These are phyloP conservation scores for Physcomitrellopsis africana DNA, from an alignment of 225 moss, liverwort and hornwort genomes.

Conservation along the genomic window DNA sequence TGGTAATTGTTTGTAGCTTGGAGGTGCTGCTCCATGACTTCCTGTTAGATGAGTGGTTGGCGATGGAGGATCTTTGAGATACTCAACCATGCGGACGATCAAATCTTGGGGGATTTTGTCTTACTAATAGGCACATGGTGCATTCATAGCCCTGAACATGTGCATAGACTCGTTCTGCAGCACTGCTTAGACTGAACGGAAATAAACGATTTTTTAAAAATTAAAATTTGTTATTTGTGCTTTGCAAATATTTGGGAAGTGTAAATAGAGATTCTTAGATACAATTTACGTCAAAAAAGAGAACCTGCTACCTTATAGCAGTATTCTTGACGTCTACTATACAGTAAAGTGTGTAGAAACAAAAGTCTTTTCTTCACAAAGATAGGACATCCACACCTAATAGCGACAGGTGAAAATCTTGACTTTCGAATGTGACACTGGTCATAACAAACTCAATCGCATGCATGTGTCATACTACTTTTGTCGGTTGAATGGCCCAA, in stretches of 20 bases:
- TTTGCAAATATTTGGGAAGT: neutral
- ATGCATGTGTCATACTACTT: too few relatives aligned
- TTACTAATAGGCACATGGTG: constrained; percentile 13
- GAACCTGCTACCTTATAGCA: neutral
- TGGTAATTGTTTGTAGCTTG: constrained; percentile 26
- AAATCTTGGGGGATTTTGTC: constrained; percentile 23
- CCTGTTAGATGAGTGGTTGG: constrained; percentile 14
- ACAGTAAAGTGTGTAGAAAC: too few relatives aligned
- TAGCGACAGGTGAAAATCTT: too few relatives aligned
- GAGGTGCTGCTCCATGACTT: constrained; percentile 35
- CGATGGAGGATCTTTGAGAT: constrained; percentile 21
- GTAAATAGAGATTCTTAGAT: neutral
- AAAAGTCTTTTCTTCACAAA: too few relatives aligned
- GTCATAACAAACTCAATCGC: too few relatives aligned
- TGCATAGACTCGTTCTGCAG: neutral
- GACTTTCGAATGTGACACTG: too few relatives aligned
- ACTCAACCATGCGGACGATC: neutral
- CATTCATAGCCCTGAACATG: constrained; percentile 26
- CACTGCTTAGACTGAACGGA: neutral
- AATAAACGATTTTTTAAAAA: neutral
- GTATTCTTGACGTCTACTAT: too few relatives aligned
- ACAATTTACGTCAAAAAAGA: neutral
- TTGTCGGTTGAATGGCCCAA: too few relatives aligned
- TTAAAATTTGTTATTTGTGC: too few relatives aligned
- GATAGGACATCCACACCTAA: too few relatives aligned